Conservation (phyloP, 305 asterid genomes). For the Fraxinus latifolia region DNA sequence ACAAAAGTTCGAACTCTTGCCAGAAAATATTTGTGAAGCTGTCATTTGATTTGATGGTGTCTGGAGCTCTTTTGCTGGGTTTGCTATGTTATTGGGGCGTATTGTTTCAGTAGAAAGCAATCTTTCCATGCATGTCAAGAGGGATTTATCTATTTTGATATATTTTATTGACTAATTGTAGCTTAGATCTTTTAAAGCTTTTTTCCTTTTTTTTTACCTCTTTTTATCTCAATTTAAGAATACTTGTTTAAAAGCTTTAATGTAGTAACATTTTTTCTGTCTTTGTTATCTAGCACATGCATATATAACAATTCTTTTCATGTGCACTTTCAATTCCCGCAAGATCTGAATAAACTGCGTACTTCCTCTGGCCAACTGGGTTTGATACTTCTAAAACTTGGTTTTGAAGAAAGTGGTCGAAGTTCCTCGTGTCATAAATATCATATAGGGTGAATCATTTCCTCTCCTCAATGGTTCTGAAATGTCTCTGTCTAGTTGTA, state of each 20-base stretch:
- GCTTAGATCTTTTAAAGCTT: conserved; percentile 7
- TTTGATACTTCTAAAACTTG: background rate
- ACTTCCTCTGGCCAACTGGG: background rate
- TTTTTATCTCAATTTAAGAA: background rate
- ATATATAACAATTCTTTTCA: background rate
- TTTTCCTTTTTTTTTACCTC: background rate
- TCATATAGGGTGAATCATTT: background rate
- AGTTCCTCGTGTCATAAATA: background rate
- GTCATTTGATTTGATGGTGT: background rate
- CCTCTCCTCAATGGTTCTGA: background rate
- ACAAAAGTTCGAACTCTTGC: conserved; percentile 93
- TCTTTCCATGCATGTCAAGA: conserved; percentile 5
- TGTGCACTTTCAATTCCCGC: background rate
- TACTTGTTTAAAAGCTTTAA: background rate
- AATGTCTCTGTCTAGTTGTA: background rate
- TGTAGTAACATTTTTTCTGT: background rate
- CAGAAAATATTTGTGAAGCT: conserved; percentile 65
- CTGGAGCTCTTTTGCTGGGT: conserved; percentile 28
- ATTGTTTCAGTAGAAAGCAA: conserved; percentile 9
- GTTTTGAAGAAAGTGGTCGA: background rate
- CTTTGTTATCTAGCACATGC: background rate
- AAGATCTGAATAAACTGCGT: background rate
- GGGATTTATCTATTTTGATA: conserved; percentile 13
- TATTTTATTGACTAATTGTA: conserved; percentile 14
- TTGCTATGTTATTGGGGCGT: conserved; percentile 11